Base-by-base conservation (phyloP, 1,139 yeast species). In the Sugiyamaella neomexicana region DNA sequence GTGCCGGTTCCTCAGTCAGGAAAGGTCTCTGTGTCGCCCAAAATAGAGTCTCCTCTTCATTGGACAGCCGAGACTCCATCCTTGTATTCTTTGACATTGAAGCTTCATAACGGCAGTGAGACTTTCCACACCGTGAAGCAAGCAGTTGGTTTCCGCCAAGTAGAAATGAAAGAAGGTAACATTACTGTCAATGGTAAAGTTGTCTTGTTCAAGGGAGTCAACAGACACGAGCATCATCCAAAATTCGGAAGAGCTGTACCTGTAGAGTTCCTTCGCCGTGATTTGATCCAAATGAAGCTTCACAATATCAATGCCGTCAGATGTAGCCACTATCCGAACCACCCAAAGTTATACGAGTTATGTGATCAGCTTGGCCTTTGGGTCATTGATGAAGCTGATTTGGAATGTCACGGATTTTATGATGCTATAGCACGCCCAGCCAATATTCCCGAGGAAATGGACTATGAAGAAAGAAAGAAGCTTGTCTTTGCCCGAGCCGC, bases 21-120 rank as follows among this genome's bases (percentile, higher is more conserved):
- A 8, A n/a, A 13, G 31, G 40, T 13, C n/a, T 13, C 36, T 43
- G n/a, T 43, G 7, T 29, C 46, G 13, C 36, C 9, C 17, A 17
- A 15, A 9, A 52, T 58, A 17, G 37, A 16, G 12, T 46, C 39
- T 16, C 60, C 61, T 10, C 50, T 37, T 16, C 48, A 56, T 15
- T 71, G 75, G 75, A 68, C 72, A 2, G 75, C 75, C 0, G 75
- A 71, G 53, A 55, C 62, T 12, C 75, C 75, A 2, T 49, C 60
- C 43, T 60, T 72, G n/a, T 72, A 72, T 58, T 34, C 39, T 17
- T 7, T 36, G 39, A 36, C 39, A 3, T n/a, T 36, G 17, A 36
- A 12, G 13, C 39, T 36, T 36, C 39, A 36, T 3, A 36, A 36
- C 16, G 43, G 17, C 27, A n/a, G 13, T 39, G 29, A 20, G 13